These are phyloP conservation scores for Flaveria robusta DNA, from an alignment of 129 eudicot species.

Conservation along the genomic window DNA sequence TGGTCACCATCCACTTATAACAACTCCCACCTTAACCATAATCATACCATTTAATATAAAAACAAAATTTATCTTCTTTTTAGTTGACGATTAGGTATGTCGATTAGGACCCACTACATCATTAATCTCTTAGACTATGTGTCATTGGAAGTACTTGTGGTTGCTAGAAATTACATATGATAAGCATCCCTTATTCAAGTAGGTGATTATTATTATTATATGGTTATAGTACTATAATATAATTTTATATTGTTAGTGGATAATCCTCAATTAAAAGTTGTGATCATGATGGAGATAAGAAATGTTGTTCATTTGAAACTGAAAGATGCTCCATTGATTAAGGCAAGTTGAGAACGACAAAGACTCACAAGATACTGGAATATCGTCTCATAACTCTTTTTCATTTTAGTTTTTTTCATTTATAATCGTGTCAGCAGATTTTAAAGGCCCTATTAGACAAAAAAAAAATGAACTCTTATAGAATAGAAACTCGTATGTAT, in stretches of 20 bases:
- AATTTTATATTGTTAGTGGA: constrained; percentile 32
- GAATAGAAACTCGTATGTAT: no score
- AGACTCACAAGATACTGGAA: constrained; percentile 29
- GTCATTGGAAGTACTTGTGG: constrained; percentile 20
- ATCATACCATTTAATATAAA: constrained; percentile 13
- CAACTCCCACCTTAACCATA: constrained; percentile 38
- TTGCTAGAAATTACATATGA: constrained; percentile 9
- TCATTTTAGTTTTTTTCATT: no score
- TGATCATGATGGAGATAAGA: constrained; percentile 33
- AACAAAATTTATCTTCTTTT: not conserved
- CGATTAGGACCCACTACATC: constrained; percentile 22
- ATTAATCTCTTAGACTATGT: constrained; percentile 17
- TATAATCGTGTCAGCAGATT: no score
- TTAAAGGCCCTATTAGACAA: no score
- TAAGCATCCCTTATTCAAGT: constrained; percentile 12
- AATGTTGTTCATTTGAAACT: constrained; percentile 23
- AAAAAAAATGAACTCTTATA: no score
- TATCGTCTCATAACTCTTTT: no score
- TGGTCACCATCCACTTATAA: constrained; percentile 22
- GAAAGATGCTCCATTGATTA: constrained; percentile 37
- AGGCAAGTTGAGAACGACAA: constrained; percentile 33
- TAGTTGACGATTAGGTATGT: constrained; percentile 29
- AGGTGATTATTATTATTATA: constrained; percentile 32
- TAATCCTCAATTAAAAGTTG: constrained; percentile 34
- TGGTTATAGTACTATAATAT: not conserved